Evolutionary conservation across 306 rosid species (phyloP), one percentile per base, ranked within the genome.

Genomic region (Cicer bijugum): DNA sequence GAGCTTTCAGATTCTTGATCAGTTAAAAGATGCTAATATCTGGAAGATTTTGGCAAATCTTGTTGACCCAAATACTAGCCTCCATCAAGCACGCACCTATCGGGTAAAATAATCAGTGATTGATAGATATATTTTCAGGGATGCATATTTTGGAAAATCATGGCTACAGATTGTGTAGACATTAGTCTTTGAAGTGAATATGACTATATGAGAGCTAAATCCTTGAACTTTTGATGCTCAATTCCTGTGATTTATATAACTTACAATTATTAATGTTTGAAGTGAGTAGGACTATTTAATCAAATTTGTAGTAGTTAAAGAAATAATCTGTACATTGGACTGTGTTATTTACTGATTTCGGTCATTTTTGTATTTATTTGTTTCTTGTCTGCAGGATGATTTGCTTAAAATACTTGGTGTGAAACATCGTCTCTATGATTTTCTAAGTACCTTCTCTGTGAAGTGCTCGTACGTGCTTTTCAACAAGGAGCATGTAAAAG

Each of bases 401-500:
- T 85, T 95, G 79, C 96, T 95, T 42, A 87, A 82, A 75, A 91
- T 90, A 78, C 91, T 95, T 82, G 97, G 97, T 5, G 93, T 88
- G 82, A 91, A 90, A 71, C 99, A 95, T 75, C 88, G 91, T 67
- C 89, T 92, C 20, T 88, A 86, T 81, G 97, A 91, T 17, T 95
- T 95, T 77, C 84, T 95, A 69, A 78, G 70, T 75, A 84, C 78
- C 62, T 82, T 91, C 75, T 90, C 96, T 19, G 75, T 92, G 86
- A 95, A 95, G 82, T 88, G 91, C 84, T 86, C 99, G 47, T 91
- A 88, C 77, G 72, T 90, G 78, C 93, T 95, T 66, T 95, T 95
- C 87, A 88, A 92, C 88, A 95, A 90, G 88, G 97, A 90, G 83
- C 93, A 95, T 46, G 96, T 89, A 74, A 90, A 88, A 83, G 90